Conservation (phyloP, 2,329 filamentous ascomycete species). For the Hypoxylon sp. region DNA sequence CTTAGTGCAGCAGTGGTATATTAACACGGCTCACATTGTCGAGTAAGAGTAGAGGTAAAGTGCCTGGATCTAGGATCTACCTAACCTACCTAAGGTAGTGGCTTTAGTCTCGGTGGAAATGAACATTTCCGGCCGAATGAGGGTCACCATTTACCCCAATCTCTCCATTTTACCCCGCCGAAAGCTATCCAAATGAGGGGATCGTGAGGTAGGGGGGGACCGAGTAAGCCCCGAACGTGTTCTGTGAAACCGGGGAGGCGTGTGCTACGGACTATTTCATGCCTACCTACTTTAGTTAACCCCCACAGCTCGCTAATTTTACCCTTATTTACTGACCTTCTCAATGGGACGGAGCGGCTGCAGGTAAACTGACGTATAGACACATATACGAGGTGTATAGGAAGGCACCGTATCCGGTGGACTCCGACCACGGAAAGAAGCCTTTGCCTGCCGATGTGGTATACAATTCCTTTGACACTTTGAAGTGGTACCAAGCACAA, state of each 20-base stretch:
- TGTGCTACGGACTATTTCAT: background rate
- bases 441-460: conserved; percentile 3
- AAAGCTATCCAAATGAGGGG: conserved; percentile 14
- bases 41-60: conserved; percentile 22
- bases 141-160: conserved; percentile 29
- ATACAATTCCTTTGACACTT: background rate
- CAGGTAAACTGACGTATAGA: background rate
- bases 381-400: background rate
- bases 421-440: conserved; percentile 32
- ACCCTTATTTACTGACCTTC: conserved; percentile 13
- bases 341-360: background rate
- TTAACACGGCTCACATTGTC: conserved; percentile 14
- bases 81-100: no score
- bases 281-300: conserved; percentile 4
- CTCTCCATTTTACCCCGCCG: conserved; percentile 31
- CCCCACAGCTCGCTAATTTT: conserved; percentile 27
- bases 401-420: background rate
- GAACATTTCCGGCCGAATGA: conserved; percentile 36
- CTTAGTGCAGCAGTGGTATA: conserved; percentile 4
- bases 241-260: conserved; percentile 3
- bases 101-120: conserved; percentile 42
- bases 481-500: background rate
- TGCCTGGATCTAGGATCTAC: conserved; percentile 2
- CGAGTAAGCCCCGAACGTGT: conserved; percentile 28
- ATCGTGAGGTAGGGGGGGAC: conserved; percentile 6